These are phyloP conservation scores for Scenedesmus sp. DNA, from an alignment of 163 green algal genomes.

Conservation along the genomic window DNA sequence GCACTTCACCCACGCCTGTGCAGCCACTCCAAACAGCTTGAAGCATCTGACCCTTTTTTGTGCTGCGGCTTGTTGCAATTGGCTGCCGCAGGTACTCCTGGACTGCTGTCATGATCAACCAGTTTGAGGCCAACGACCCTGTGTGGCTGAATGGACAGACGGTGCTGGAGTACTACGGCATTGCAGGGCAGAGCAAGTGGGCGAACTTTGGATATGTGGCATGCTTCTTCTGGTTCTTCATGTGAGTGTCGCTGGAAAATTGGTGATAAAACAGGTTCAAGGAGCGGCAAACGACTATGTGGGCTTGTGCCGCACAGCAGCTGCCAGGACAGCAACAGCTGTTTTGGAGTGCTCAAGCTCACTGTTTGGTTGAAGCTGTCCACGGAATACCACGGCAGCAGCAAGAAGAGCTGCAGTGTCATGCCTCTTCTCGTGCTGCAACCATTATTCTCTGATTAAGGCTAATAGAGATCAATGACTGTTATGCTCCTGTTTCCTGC, in stretches of 20 bases:
- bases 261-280: background rate
- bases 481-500: too few species aligned
- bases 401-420: background rate
- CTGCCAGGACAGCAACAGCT: too few species aligned
- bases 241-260: slow-evolving; percentile 7
- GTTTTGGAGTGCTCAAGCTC: too few species aligned
- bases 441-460: background rate
- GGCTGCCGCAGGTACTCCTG: background rate
- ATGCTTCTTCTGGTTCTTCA: slow-evolving; percentile 68
- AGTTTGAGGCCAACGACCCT: slow-evolving; percentile 54
- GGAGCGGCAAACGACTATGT: background rate
- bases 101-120: slow-evolving; percentile 73
- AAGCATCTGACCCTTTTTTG: too few species aligned
- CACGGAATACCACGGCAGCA: too few species aligned
- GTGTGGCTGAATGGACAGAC: slow-evolving; percentile 42
- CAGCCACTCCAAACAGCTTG: too few species aligned
- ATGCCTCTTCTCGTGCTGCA: background rate
- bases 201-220: slow-evolving; percentile 74
- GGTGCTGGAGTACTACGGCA: slow-evolving; percentile 72
- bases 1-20: too few species aligned
- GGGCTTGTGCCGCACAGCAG: too few species aligned
- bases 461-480: background rate
- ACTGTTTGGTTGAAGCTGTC: too few species aligned
- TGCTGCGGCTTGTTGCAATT: background rate
- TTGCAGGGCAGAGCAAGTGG: slow-evolving; percentile 73